Evolutionary conservation across 2,329 filamentous ascomycete species (phyloP).

Genomic region (Fonsecaea erecta): DNA sequence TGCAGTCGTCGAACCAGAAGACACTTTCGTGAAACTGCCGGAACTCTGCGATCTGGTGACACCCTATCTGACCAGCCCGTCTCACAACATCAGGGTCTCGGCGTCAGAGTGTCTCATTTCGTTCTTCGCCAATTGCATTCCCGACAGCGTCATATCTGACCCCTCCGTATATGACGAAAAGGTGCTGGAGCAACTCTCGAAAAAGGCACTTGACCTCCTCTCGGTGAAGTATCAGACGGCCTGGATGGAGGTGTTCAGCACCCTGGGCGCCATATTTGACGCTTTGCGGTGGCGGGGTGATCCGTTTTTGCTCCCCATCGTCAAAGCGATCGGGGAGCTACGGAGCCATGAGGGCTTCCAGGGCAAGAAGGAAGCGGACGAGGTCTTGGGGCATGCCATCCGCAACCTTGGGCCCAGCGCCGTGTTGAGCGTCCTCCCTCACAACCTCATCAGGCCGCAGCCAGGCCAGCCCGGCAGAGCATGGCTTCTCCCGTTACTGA

Average conservation of each 20-base stretch:
- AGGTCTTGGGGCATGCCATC: constrained; percentile 84
- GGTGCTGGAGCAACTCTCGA: constrained; percentile 76
- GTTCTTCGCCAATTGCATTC: constrained; percentile 88
- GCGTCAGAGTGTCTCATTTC: constrained; percentile 94
- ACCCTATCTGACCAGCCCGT: constrained; percentile 80
- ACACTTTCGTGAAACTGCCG: constrained; percentile 89
- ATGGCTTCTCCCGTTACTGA: constrained; percentile 90
- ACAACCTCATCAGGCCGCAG: constrained; percentile 80
- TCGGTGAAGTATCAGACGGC: constrained; percentile 91
- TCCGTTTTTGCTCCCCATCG: constrained; percentile 75
- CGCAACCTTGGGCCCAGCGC: constrained; percentile 86
- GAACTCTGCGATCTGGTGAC: constrained; percentile 80
- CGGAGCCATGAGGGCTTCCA: constrained; percentile 85
- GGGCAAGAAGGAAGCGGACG: constrained; percentile 93
- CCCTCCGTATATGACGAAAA: constrained; percentile 94
- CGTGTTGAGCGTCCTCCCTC: constrained; percentile 78
- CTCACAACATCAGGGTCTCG: constrained; percentile 91
- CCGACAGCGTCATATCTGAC: constrained; percentile 78
- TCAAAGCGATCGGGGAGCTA: constrained; percentile 82
- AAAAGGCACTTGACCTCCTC: constrained; percentile 72
- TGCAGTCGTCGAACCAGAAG: constrained; percentile 82
- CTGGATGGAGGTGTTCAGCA: constrained; percentile 92
- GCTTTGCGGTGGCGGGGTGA: constrained; percentile 81
- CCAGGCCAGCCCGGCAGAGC: constrained; percentile 82
- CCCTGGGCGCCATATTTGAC: constrained; percentile 85